These are phyloP conservation scores for Pestalotiopsis sp. DNA, from an alignment of 2,329 filamentous ascomycete genomes.

Conservation along the genomic window DNA sequence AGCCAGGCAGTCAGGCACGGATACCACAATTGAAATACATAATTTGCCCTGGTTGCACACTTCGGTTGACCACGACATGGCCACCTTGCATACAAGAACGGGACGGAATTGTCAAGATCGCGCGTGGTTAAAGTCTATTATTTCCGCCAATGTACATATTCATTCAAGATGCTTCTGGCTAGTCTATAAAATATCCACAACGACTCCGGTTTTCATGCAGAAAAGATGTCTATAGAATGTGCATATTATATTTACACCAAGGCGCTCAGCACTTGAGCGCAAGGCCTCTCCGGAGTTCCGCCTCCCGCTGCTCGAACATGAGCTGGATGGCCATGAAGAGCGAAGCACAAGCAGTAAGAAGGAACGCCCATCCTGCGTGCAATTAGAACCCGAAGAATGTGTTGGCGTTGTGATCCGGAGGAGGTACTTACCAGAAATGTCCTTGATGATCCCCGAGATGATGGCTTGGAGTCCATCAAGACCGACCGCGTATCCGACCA, in stretches of 20 bases:
- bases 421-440: slow-evolving; percentile 63
- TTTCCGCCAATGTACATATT: neutral
- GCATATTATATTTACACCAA: neutral
- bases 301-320: slow-evolving; percentile 95
- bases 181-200: neutral
- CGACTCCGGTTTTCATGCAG: neutral
- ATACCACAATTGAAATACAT: no score
- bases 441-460: slow-evolving; percentile 72
- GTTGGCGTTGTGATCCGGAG: slow-evolving; percentile 21
- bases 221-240: neutral
- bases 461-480: slow-evolving; percentile 83
- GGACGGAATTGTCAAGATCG: neutral
- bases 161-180: neutral
- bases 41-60: no score
- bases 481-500: slow-evolving; percentile 93
- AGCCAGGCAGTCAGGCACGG: no score
- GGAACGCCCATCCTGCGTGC: slow-evolving; percentile 66
- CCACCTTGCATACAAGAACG: neutral
- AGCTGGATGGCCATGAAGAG: slow-evolving; percentile 86
- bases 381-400: neutral
- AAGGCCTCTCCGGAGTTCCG: slow-evolving; percentile 74
- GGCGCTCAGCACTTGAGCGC: slow-evolving; percentile 11
- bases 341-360: slow-evolving; percentile 69
- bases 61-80: no score
- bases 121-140: neutral